Conservation (phyloP, 208 protist genomes). For the Perkinsela sp. region DNA sequence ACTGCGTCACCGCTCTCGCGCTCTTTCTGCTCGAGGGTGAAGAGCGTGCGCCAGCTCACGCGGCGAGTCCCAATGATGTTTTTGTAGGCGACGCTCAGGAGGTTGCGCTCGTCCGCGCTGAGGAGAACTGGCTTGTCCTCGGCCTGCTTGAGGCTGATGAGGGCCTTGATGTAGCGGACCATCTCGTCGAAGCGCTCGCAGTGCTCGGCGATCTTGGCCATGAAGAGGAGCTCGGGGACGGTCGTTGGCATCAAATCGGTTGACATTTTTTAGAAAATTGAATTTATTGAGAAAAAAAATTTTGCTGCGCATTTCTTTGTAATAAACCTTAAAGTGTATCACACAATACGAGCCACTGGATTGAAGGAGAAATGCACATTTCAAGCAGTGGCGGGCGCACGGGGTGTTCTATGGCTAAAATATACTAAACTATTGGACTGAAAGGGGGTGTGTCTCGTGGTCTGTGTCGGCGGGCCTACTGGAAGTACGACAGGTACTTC, state of each 20-base stretch:
- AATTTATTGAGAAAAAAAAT: no score
- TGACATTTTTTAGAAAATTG: no score
- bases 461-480: no score
- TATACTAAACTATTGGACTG: no score
- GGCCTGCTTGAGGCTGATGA: slow-evolving; percentile 77
- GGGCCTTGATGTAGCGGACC: slow-evolving; percentile 87
- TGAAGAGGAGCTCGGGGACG: slow-evolving; percentile 55
- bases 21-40: slow-evolving; percentile 85
- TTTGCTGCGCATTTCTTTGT: no score
- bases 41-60: slow-evolving; percentile 92
- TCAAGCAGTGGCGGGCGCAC: no score
- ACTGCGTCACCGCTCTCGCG: slow-evolving; percentile 42
- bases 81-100: slow-evolving; percentile 99
- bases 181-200: slow-evolving; percentile 93
- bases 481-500: background rate
- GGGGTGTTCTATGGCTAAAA: no score
- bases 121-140: slow-evolving; percentile 13
- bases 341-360: no score
- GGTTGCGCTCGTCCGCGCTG: slow-evolving; percentile 94
- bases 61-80: slow-evolving; percentile 94
- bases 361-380: no score
- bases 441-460: no score
- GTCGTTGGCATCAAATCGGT: no score
- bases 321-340: no score
- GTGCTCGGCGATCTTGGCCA: slow-evolving; percentile 90